Base-by-base conservation (phyloP, 345 rosid genomes). In the Eucalyptus sp. region DNA sequence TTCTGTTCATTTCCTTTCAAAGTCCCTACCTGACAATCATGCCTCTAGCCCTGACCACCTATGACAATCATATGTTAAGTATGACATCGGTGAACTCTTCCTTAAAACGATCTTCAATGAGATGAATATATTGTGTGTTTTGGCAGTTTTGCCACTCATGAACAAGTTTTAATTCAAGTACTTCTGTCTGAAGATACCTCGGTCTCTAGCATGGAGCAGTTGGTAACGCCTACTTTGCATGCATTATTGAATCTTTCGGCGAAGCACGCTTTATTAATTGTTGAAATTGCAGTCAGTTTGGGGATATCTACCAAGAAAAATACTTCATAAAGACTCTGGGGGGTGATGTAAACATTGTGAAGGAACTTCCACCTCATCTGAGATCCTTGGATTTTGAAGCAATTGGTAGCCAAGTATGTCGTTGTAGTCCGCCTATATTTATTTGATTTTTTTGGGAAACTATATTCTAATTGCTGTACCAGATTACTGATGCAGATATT, bases 401-500 rank as follows among this genome's bases (percentile, higher is more conserved):
- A 88, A 88, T 93, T 89, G 96, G 98, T n/a, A 93, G 94, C 91
- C 89, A 93, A 89, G 96, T 97, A 93, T 46, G 92, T 87, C 76
- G 64, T 54, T 68, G 89, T 87, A 89, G 71, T 56, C 86, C 44
- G 54, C 18, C 48, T 51, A 14, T 31, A 87, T 66, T 29, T 86
- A 20, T 58, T 37, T 37, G 85, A 71, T n/a, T 10, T 50, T 81
- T 51, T 87, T 51, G 88, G 48, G 62, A 71, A 90, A 81, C 80
- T 86, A 46, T 20, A 33, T 86, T 87, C 85, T 56, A 10, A 89
- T 48, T 89, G 87, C 33, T 29, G 91, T 89, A 54, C 87, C 93
- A 97, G 99, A 92, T 97, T 90, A 97, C 99, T 88, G 99, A 97
- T 93, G 92, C 96, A 76, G 97, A 94, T 90, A 94, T 97, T 25